Evolutionary conservation across 768 basidiomycete species (phyloP).

Genomic region (Boletus pseudo-olivaceus): DNA sequence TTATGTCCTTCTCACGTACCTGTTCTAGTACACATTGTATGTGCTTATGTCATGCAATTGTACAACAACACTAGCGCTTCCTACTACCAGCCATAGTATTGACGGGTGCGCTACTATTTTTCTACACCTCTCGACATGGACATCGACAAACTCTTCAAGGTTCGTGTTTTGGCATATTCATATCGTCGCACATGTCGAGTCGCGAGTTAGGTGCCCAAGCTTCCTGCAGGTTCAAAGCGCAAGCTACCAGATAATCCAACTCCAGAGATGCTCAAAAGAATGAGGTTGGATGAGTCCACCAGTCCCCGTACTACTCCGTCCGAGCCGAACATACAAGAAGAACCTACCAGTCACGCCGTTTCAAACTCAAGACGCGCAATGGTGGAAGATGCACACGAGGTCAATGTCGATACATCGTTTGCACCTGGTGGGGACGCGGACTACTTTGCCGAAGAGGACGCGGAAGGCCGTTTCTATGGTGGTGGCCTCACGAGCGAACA

Average conservation of each 20-base stretch:
- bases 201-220: constrained; percentile 55
- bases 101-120: neutral
- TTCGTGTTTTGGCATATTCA: constrained; percentile 9
- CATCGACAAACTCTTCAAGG: constrained; percentile 51
- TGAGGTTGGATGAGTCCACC: constrained; percentile 50
- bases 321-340: constrained; percentile 8
- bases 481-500: constrained; percentile 91
- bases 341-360: constrained; percentile 2
- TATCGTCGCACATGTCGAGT: neutral
- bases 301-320: neutral
- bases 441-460: constrained; percentile 88
- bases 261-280: constrained; percentile 78
- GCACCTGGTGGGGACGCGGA: constrained; percentile 87
- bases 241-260: constrained; percentile 75
- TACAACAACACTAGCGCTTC: too few species aligned
- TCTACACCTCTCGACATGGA: constrained; percentile 34
- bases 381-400: constrained; percentile 54
- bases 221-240: constrained; percentile 64
- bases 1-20: too few species aligned
- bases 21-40: too few species aligned
- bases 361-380: constrained; percentile 42
- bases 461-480: constrained; percentile 90
- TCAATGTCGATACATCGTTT: constrained; percentile 43
- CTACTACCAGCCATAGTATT: neutral
- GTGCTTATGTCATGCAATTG: constrained; percentile 16